Conservation (phyloP, 306 rosid genomes). For the Notholithocarpus densiflorus region DNA sequence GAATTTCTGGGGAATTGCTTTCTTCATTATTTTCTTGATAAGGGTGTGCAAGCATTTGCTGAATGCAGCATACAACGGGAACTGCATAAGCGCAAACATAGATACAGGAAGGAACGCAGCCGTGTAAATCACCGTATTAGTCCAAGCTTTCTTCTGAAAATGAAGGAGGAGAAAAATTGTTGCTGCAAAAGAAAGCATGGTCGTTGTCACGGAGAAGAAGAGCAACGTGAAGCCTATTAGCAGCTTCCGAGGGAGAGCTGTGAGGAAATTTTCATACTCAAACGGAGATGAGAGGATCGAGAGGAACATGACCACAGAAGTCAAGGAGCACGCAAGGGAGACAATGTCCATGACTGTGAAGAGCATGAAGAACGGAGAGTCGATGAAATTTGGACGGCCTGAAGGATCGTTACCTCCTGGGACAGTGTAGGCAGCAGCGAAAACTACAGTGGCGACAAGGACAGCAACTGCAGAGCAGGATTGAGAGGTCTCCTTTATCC, state of each 20-base stretch:
- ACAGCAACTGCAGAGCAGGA: neutral
- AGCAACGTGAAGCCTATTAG: neutral
- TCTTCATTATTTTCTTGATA: neutral
- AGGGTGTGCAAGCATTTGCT: neutral
- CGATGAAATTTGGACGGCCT: neutral
- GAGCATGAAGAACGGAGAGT: neutral
- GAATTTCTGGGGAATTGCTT: too few relatives aligned
- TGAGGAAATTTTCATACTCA: neutral
- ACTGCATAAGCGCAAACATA: neutral
- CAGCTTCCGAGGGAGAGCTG: neutral
- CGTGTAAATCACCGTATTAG: too few relatives aligned
- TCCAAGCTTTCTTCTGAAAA: neutral
- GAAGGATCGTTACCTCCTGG: neutral
- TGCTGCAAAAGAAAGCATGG: neutral
- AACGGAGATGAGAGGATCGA: neutral
- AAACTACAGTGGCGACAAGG: conserved; percentile 1
- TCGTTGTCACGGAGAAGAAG: neutral
- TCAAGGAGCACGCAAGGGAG: neutral
- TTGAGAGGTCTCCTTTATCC: neutral
- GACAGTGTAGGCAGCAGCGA: neutral
- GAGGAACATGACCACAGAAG: neutral
- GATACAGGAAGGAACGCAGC: neutral
- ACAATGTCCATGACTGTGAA: neutral
- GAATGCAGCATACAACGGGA: neutral
- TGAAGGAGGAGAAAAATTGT: neutral